These are phyloP conservation scores for Hypoxylon trugodes DNA, from an alignment of 495 filamentous ascomycete genomes.

Conservation along the genomic window DNA sequence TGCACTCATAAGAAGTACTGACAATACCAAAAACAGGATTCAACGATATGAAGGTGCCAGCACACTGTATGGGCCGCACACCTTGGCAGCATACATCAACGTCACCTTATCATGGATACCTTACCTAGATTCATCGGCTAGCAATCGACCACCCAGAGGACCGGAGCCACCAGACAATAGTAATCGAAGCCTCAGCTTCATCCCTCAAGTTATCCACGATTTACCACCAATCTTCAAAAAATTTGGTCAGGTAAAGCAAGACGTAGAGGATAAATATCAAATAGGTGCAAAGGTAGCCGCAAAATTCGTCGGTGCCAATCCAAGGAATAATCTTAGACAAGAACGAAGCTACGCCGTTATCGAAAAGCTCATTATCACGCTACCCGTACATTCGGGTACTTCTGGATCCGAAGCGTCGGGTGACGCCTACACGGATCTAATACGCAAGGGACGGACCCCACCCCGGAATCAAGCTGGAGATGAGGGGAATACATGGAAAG, in stretches of 20 bases:
- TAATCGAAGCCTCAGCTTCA: slow-evolving; percentile 82
- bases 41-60: slow-evolving; percentile 97
- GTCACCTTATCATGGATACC: slow-evolving; percentile 76
- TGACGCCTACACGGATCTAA: too few species aligned
- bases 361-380: slow-evolving; percentile 62
- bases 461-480: slow-evolving; percentile 33
- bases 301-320: slow-evolving; percentile 88
- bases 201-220: slow-evolving; percentile 81
- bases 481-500: slow-evolving; percentile 60
- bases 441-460: slow-evolving; percentile 37
- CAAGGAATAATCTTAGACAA: slow-evolving; percentile 82
- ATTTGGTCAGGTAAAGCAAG: slow-evolving; percentile 77
- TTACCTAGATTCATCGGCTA: slow-evolving; percentile 65
- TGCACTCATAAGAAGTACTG: neutral
- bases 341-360: slow-evolving; percentile 83
- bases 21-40: slow-evolving; percentile 49
- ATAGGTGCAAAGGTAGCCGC: slow-evolving; percentile 66
- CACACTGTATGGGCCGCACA: slow-evolving; percentile 93
- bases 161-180: slow-evolving; percentile 83
- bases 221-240: slow-evolving; percentile 70
- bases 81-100: slow-evolving; percentile 89
- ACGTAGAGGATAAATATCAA: slow-evolving; percentile 62
- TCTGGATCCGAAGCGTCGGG: neutral
- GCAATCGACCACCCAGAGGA: slow-evolving; percentile 59
- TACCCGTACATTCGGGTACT: neutral